Evolutionary conservation across 2,329 filamentous ascomycete species (phyloP).

Genomic region (Orbilia javanica): DNA sequence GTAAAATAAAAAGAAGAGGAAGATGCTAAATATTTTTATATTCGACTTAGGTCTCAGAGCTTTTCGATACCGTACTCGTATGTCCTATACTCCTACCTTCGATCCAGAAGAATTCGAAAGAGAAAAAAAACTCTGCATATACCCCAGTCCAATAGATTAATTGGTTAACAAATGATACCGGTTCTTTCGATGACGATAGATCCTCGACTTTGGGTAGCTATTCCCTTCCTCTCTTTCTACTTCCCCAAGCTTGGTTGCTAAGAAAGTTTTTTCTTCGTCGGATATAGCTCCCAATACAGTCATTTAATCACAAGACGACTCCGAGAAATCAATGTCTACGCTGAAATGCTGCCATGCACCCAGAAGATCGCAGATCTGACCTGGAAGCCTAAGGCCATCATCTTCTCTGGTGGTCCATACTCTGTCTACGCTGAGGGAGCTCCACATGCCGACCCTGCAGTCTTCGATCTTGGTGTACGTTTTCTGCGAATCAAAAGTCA

Average conservation of each 20-base stretch:
- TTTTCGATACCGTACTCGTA: constrained; percentile 63
- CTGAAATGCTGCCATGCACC: neutral
- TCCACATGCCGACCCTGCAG: constrained; percentile 82
- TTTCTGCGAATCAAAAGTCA: no score
- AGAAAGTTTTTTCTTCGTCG: constrained; percentile 79
- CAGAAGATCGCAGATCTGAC: neutral
- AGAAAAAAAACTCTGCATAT: neutral
- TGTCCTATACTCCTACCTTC: constrained; percentile 39
- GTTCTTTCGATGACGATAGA: constrained; percentile 45
- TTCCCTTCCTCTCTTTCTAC: neutral
- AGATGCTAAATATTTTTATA: constrained; percentile 17
- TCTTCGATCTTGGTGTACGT: constrained; percentile 78
- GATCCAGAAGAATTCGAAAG: neutral
- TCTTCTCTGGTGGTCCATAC: constrained; percentile 66
- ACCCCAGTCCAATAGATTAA: constrained; percentile 8
- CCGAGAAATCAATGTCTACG: neutral
- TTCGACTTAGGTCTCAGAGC: constrained; percentile 59
- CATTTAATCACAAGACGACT: neutral
- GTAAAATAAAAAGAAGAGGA: no score
- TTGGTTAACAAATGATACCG: constrained; percentile 44
- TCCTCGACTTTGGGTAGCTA: constrained; percentile 62
- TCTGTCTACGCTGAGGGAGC: constrained; percentile 85
- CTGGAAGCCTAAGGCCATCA: neutral
- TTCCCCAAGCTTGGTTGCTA: neutral
- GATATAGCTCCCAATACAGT: constrained; percentile 62